A percentile compares a stretch with the other conserved stretches of the same genome.
Evolutionary conservation across 1,284 basidiomycete genomes (phyloP).

Genomic region (Afroboletus lepidellus): DNA sequence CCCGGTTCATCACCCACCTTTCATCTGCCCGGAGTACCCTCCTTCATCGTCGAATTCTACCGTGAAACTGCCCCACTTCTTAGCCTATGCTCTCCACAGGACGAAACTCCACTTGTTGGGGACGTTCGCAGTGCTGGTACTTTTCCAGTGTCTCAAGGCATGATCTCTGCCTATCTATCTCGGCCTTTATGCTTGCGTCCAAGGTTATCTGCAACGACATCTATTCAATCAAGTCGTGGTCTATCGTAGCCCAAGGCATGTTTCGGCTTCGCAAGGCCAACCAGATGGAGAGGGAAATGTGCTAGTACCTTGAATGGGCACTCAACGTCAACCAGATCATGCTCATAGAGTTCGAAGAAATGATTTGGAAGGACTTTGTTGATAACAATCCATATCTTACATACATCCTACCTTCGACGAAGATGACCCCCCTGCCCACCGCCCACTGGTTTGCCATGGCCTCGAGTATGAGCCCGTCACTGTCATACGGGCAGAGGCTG

Average conservation of each 20-base stretch:
- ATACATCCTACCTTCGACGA: conserved; percentile 57
- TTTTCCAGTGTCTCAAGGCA: conserved; percentile 84
- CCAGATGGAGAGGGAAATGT: conserved; percentile 96
- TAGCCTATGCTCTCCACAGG: conserved; percentile 88
- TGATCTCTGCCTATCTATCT: conserved; percentile 92
- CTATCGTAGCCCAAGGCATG: conserved; percentile 90
- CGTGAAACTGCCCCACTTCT: conserved; percentile 73
- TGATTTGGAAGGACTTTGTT: conserved; percentile 62
- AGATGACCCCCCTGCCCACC: conserved; percentile 47
- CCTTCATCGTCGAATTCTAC: conserved; percentile 51
- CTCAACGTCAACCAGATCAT: conserved; percentile 73
- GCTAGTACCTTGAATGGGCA: conserved; percentile 89
- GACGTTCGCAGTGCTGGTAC: conserved; percentile 82
- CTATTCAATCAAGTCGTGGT: conserved; percentile 95
- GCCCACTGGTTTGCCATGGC: conserved; percentile 52
- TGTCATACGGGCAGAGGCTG: conserved; percentile 47
- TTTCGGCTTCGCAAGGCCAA: conserved; percentile 90
- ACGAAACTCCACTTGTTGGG: conserved; percentile 82
- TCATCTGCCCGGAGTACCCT: conserved; percentile 69
- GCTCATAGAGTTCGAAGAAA: conserved; percentile 61
- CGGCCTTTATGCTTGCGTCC: conserved; percentile 90
- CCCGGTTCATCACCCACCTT: conserved; percentile 78
- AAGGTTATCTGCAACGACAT: conserved; percentile 97
- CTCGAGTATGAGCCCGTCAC: conserved; percentile 47
- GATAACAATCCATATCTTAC: conserved; percentile 54